Base-by-base conservation (phyloP, 331 rosid genomes). In the Cydonia oblonga region DNA sequence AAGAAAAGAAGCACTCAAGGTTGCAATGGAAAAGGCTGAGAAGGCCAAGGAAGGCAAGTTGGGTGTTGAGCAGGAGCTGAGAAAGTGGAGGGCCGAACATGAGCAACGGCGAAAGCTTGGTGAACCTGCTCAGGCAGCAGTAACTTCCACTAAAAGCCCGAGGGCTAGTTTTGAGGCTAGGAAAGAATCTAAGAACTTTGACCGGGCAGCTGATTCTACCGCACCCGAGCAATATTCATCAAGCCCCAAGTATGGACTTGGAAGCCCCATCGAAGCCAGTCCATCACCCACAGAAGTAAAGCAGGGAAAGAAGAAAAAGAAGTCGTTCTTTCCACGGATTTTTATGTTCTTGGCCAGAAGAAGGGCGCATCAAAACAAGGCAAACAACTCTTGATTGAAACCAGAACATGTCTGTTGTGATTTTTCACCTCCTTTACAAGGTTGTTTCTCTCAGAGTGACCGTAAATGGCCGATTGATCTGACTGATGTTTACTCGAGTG, bases 21-120 rank as follows among this genome's bases (percentile, higher is more conserved):
- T 79, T 11, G 99, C 97, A 54, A 82, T 81, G 88, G 92, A 86
- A 53, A 92, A 77, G 60, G 99, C 96, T 38, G 96, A 89, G 86
- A 87, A 83, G 81, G 96, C 99, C 73, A 87, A 88, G 84, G 97
- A 88, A 84, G 96, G 96, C 69, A 96, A 95, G 80, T 82, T 95
- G 71, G 96, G 92, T 59, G 96, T 80, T 64, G 99, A 95, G 81
- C 99, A 91, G 73, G 96, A 91, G 82, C 58, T 95, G 74, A 84
- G 97, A 79, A 84, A 63, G 77, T 90, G 92, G 96, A 87, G 97
- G 78, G 83, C 96, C 51, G 96, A 88, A 65, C 85, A 79, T 16
- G 96, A 88, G 86, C 96, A 87, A 72, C 81, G 83, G 33, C 83
- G 97, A 69, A 91, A 91, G 82, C 88, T 82, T 40, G 79, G 81